Percentiles rank a stretch among this genome's conserved stretches.
Evolutionary conservation across 805 yeast species (phyloP).

Genomic region (Yarrowia sp.): DNA sequence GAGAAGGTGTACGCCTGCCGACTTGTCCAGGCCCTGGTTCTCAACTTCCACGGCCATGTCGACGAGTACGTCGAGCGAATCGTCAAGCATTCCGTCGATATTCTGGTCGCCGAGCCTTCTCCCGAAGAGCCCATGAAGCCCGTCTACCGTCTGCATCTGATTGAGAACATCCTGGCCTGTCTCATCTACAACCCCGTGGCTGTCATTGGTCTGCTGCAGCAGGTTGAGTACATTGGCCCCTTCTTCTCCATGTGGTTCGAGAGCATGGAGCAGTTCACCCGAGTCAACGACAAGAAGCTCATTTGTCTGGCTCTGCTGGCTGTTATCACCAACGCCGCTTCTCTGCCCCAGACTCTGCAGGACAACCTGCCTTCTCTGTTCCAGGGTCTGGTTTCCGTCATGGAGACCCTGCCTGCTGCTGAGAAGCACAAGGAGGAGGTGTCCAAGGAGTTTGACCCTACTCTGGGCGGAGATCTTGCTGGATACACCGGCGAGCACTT

Average conservation of each 20-base stretch:
- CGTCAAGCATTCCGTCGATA: slow-evolving; percentile 46
- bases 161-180: slow-evolving; percentile 63
- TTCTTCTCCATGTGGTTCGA: slow-evolving; percentile 70
- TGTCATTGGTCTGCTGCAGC: slow-evolving; percentile 53
- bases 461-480: slow-evolving; percentile 33
- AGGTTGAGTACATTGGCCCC: slow-evolving; percentile 45
- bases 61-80: slow-evolving; percentile 48
- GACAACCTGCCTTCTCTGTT: slow-evolving; percentile 51
- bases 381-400: slow-evolving; percentile 48
- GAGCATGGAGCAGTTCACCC: slow-evolving; percentile 50
- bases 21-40: slow-evolving; percentile 60
- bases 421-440: slow-evolving; percentile 61
- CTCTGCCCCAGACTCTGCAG: slow-evolving; percentile 38
- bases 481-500: slow-evolving; percentile 43
- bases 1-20: slow-evolving; percentile 62
- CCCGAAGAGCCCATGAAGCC: slow-evolving; percentile 41
- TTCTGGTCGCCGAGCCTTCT: slow-evolving; percentile 36
- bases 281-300: slow-evolving; percentile 81
- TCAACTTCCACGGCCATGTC: slow-evolving; percentile 55
- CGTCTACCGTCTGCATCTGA: slow-evolving; percentile 48
- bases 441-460: slow-evolving; percentile 52
- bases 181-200: slow-evolving; percentile 58
- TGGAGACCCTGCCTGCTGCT: slow-evolving; percentile 70
- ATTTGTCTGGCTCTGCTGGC: slow-evolving; percentile 66
- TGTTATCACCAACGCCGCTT: slow-evolving; percentile 42